Evolutionary conservation across 768 basidiomycete genomes (phyloP).

Genomic region (Mycena venus): DNA sequence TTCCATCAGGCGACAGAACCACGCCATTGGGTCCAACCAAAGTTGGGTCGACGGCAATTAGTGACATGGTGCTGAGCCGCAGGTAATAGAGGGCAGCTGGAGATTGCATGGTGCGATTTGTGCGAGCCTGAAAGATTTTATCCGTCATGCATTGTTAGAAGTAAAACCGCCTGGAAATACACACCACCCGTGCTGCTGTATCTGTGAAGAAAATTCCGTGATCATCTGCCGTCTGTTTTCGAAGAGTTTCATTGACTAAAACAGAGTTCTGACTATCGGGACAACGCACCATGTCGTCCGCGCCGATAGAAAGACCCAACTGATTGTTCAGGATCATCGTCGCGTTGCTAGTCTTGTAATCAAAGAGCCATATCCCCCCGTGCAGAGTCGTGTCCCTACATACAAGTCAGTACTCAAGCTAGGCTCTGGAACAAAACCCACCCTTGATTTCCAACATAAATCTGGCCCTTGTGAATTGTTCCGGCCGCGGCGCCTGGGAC

Average conservation of each 20-base stretch:
- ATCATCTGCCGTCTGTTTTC: constrained; percentile 10
- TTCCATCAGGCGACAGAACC: constrained; percentile 14
- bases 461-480: constrained; percentile 22
- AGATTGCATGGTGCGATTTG: constrained; percentile 14
- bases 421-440: not conserved
- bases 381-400: not conserved
- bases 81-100: constrained; percentile 11
- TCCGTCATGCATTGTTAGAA: too few relatives aligned
- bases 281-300: constrained; percentile 4
- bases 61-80: constrained; percentile 19
- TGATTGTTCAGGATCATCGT: constrained; percentile 23
- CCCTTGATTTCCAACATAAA: constrained; percentile 16
- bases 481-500: constrained; percentile 10
- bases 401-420: not conserved
- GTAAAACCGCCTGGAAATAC: too few relatives aligned
- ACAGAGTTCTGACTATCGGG: too few relatives aligned
- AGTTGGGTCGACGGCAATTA: constrained; percentile 18
- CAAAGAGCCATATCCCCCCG: constrained; percentile 10
- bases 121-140: not conserved
- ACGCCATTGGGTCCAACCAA: constrained; percentile 17
- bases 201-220: constrained; percentile 20
- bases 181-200: constrained; percentile 2
- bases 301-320: constrained; percentile 11
- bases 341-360: constrained; percentile 12
- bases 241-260: not conserved